Base-by-base conservation (phyloP, 257 asterid species). In the Ilex aquifolium region DNA sequence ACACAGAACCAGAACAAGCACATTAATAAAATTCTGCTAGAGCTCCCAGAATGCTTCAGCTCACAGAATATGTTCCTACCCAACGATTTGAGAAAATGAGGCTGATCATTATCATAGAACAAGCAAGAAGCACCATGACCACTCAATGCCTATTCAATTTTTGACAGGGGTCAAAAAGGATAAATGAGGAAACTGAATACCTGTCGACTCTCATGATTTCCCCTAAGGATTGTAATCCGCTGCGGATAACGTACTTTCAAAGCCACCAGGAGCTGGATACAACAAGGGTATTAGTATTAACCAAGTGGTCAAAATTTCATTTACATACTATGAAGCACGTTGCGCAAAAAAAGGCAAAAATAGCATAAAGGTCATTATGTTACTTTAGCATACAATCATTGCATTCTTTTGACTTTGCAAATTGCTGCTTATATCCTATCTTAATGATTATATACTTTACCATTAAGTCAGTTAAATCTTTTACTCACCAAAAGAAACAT, bases 131-230 rank as follows among this genome's bases (percentile, higher is more conserved):
- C 27, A 21, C 27, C 27, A 21, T 21, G 27, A 21, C 27, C 27
- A 21, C 27, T 21, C 27, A 21, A 21, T 21, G 27, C 27, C 27
- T 21, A 21, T 21, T 21, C 27, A 21, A 21, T 21, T 21, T 21
- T 21, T 21, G 0, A 21, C 27, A 21, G 27, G 27, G 27, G 27
- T 21, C 27, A 21, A 21, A 21, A 21, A 21, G 1, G 27, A 21
- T 21, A 21, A n/a, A 50, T 9, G 8, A 50, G 13, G 13, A 9
- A 50, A 50, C 56, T 50, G 21, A 50, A 50, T 68, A 85, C 92
- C 88, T 82, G 92, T 67, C 88, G 77, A 46, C 92, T 85, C 69
- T 85, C 92, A 76, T 85, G 92, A 80, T 85, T 85, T 70, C 89
- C 93, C 60, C 93, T 73, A 60, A 85, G 93, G 73, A 50, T 85